Evolutionary conservation across 192 early-diverging fungal species (phyloP), one percentile per base, ranked within the genome.

Genomic region (Linnemannia zychae): DNA sequence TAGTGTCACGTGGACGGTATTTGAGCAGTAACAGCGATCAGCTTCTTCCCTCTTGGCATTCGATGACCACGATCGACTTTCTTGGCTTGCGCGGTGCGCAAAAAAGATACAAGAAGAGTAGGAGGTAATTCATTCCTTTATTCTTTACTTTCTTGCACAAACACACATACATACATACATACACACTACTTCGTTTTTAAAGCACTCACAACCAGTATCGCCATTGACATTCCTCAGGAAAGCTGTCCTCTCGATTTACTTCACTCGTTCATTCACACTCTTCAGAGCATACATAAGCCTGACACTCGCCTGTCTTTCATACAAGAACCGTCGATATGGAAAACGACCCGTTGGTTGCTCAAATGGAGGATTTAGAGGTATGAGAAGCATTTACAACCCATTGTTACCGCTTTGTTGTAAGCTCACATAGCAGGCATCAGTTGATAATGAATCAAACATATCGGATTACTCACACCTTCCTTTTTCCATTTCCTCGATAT

Each of bases 351-450:
- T 37, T 85, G 37, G 49, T 85, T 24, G 83, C 83, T 17, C 83
- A 85, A 47, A 85, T 85, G 83, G 83, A 85, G 60, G 78, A 85
- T 40, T 40, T 85, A 40, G 77, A 85, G 77, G 83, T 78, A 71
- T 7, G 36, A 24, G 12, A 3, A 57, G 17, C n/a, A 20, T n/a
- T 31, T 60, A 24, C 11, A 44, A 44, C 57, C 15, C 28, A 3
- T 4, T 24, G 28, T 63, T 31, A 28, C 57, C 31, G 17, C 48
- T 12, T 7, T 17, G 17, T 17, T 17, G 1, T 17, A 49, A 49
- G 2, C 48, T 47, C 17, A 11, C 13, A 5, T 15, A 49, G 24
- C 13, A 4, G 24, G 11, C 48, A 71, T 49, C 36, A n/a, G n/a
- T n/a, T n/a, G n/a, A n/a, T n/a, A n/a, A n/a, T n/a, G n/a, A n/a